Percentiles rank a stretch among this genome's conserved stretches.
Conservation (phyloP, 257 asterid species). For the Mitragyna speciosa region DNA sequence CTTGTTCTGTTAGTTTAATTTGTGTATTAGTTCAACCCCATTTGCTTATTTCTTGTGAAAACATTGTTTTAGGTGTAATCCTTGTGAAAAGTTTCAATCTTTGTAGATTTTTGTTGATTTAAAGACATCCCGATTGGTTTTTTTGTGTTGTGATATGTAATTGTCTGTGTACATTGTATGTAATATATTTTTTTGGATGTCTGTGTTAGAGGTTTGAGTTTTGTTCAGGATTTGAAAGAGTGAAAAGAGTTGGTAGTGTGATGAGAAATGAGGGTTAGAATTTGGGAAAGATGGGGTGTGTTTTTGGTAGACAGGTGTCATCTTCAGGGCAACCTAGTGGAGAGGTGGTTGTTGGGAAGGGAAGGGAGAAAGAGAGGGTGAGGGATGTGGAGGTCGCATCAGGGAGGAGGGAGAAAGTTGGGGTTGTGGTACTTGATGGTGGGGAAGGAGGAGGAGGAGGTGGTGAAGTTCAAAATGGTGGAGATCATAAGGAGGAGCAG, state of each 20-base stretch:
- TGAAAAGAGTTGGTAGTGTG: conserved; percentile 31
- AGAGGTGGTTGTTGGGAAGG: conserved; percentile 48
- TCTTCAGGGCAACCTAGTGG: conserved; percentile 54
- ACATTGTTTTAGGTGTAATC: background rate
- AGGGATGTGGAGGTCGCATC: conserved; percentile 51
- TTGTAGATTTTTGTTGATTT: conserved; percentile 20
- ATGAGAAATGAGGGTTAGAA: conserved; percentile 71
- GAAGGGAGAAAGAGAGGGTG: conserved; percentile 41
- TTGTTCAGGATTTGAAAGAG: conserved; percentile 40
- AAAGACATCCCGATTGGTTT: conserved; percentile 24
- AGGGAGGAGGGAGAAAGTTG: conserved; percentile 66
- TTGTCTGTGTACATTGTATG: conserved; percentile 23
- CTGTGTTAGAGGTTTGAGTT: conserved; percentile 11
- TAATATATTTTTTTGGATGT: conserved; percentile 7
- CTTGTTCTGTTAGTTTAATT: background rate
- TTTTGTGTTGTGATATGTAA: background rate
- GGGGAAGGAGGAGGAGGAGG: conserved; percentile 39
- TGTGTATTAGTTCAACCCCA: conserved; percentile 2
- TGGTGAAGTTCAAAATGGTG: conserved; percentile 51
- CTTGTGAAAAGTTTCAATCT: conserved; percentile 16
- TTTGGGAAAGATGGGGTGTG: conserved; percentile 86
- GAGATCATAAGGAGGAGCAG: conserved; percentile 43
- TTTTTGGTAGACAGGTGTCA: conserved; percentile 69
- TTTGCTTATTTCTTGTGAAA: background rate
- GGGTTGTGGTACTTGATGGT: conserved; percentile 39